These are phyloP conservation scores for Tuber aestivum DNA, from an alignment of 495 filamentous ascomycete genomes.

Conservation along the genomic window DNA sequence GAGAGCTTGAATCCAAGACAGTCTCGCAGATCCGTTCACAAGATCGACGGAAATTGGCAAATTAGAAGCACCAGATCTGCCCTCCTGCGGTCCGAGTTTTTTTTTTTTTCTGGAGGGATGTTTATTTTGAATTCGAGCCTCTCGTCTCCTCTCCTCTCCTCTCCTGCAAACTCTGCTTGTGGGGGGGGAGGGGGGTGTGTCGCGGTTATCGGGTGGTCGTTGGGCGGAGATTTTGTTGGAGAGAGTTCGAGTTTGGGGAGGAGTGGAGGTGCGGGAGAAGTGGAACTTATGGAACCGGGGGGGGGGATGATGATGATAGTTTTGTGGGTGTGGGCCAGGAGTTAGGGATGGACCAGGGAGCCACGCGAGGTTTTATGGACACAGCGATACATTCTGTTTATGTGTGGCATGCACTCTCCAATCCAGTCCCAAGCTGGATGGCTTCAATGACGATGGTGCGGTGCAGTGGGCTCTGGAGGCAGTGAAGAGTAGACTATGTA, in stretches of 20 bases:
- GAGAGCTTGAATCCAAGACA: slow-evolving; percentile 34
- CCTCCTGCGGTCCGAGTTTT: neutral
- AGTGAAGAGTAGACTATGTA: too few relatives aligned
- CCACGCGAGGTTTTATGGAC: slow-evolving; percentile 24
- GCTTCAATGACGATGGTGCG: neutral
- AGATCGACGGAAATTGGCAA: slow-evolving; percentile 27
- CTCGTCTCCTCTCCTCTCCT: neutral
- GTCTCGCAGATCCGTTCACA: slow-evolving; percentile 32
- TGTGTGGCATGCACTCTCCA: neutral
- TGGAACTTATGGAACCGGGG: slow-evolving; percentile 31
- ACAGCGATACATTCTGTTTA: neutral
- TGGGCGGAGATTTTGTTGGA: slow-evolving; percentile 17
- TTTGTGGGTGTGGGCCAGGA: neutral
- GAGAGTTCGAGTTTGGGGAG: neutral
- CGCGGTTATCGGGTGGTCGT: neutral
- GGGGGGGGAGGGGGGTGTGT: neutral
- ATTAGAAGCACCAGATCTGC: slow-evolving; percentile 21
- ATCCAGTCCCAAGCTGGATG: neutral
- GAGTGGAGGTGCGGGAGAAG: slow-evolving; percentile 35
- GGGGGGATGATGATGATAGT: neutral
- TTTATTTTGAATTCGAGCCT: neutral
- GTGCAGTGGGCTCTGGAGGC: too few relatives aligned
- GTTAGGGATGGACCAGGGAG: slow-evolving; percentile 26
- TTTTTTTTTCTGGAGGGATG: neutral
- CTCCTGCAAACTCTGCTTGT: neutral